Evolutionary conservation across 768 basidiomycete species (phyloP), one percentile per base, ranked within the genome.

Genomic region (Auriscalpium microsporum): DNA sequence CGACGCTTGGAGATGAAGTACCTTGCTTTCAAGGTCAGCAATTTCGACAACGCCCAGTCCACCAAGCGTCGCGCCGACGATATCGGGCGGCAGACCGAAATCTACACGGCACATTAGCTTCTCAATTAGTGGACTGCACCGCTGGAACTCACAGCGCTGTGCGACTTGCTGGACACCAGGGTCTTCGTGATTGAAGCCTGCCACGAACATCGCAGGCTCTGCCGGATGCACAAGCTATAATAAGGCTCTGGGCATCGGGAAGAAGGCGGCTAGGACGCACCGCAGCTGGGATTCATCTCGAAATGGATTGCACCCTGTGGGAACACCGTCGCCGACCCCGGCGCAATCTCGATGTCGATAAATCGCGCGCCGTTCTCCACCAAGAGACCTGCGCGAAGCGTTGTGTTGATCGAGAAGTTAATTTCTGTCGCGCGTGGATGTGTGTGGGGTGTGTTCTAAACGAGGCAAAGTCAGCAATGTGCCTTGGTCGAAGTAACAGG

Each of bases 351-450:
- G 59, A 68, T 66, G 48, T 57, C 54, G 45, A 68, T 56, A 54
- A 68, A 65, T 23, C 64, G 64, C 0, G 65, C 63, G 28, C 67
- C 68, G 54, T 68, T 69, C 60, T 69, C 68, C 10, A 58, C 57
- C 37, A 69, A 53, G 52, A 66, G 61, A 45, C 68, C 67, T 23
- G 56, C 58, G 8, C 52, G 58, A 35, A 68, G 36, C 45, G 64
- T 63, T n/a, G 68, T 68, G 48, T 69, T 65, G 48, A 69, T 57
- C 42, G 62, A 54, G 54, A 66, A 68, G 53, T 67, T 54, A 34
- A 72, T 59, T 63, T 72, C 70, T 17, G 67, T 67, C 10, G 69
- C 71, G 33, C 69, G 69, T 8, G 68, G 69, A 50, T 71, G 71
- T 4, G 63, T 65, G 59, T 72, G 71, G 10, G 71, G 70, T 9